Percentiles rank a stretch among this genome's conserved stretches.
Conservation (phyloP, 1,284 basidiomycete genomes). For the Tylopilus sp. region DNA sequence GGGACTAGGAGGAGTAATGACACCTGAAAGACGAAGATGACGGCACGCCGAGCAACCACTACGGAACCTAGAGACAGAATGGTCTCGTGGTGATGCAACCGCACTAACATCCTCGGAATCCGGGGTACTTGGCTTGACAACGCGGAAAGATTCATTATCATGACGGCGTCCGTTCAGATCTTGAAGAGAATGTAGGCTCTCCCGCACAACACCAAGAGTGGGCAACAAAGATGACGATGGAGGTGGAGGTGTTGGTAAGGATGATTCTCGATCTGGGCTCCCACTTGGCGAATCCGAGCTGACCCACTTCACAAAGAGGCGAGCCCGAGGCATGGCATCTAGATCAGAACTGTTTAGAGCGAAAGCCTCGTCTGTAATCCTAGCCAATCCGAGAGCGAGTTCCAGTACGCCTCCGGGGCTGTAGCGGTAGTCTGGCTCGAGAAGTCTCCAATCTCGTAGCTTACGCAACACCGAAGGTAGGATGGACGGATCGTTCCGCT, state of each 20-base stretch:
- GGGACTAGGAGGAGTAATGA: constrained; percentile 5
- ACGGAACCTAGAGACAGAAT: constrained; percentile 20
- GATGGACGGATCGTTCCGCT: constrained; percentile 4
- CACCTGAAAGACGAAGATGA: constrained; percentile 16
- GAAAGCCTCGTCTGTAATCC: constrained; percentile 9
- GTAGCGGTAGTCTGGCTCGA: constrained; percentile 17
- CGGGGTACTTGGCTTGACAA: constrained; percentile 1
- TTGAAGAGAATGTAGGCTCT: constrained; percentile 1
- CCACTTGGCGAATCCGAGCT: constrained; percentile 6
- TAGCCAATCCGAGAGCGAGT: constrained; percentile 22
- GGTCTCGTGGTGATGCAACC: constrained; percentile 2
- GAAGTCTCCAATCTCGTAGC: constrained; percentile 25
- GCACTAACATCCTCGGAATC: constrained; percentile 18
- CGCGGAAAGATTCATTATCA: constrained; percentile 1
- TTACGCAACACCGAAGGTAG: constrained; percentile 24
- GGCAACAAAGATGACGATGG: constrained; percentile 5
- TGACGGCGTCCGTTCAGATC: constrained; percentile 2
- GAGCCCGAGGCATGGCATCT: neutral
- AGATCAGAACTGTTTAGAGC: neutral
- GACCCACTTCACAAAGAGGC: constrained; percentile 23
- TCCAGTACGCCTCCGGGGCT: constrained; percentile 11
- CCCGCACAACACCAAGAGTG: constrained; percentile 1
- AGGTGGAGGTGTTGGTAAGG: neutral
- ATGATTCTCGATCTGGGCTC: constrained; percentile 4
- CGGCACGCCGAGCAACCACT: constrained; percentile 29